These are phyloP conservation scores for Puccinia hordei DNA, from an alignment of 1,284 basidiomycete species.

Conservation along the genomic window DNA sequence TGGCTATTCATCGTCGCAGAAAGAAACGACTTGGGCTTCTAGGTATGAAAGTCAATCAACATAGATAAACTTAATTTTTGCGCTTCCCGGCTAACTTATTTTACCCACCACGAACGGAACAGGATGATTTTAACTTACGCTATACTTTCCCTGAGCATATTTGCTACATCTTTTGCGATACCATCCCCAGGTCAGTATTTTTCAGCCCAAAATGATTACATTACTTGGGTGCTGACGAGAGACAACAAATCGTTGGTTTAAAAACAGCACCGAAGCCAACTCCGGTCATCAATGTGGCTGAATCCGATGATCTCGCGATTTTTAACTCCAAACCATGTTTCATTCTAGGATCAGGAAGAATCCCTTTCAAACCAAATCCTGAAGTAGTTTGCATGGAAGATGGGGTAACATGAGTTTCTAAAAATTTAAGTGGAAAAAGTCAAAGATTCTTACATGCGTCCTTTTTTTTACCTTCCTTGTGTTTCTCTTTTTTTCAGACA, in stretches of 20 bases:
- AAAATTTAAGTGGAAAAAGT: not conserved
- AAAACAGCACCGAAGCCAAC: not conserved
- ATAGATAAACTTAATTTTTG: not conserved
- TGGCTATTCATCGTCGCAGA: not conserved
- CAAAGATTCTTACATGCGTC: not conserved
- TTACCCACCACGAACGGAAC: not conserved
- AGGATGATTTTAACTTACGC: not conserved
- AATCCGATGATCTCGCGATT: not conserved
- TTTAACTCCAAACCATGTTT: conserved; percentile 5
- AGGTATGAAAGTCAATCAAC: not conserved
- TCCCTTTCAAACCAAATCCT: conserved; percentile 15
- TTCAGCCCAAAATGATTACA: not conserved
- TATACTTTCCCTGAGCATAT: not conserved
- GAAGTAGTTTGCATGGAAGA: conserved; percentile 8
- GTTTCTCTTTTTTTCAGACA: not conserved
- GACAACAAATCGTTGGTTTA: not conserved
- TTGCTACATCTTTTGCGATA: not conserved
- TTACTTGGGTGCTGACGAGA: not conserved
- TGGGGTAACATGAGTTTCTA: conserved; percentile 12
- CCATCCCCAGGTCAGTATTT: conserved; percentile 12
- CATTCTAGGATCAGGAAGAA: not conserved
- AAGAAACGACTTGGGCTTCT: not conserved
- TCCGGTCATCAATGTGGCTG: not conserved
- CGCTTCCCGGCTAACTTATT: not conserved
- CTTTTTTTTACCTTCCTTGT: not conserved